Base-by-base conservation (phyloP, 257 asterid genomes). In the Gentiana macrophylla region DNA sequence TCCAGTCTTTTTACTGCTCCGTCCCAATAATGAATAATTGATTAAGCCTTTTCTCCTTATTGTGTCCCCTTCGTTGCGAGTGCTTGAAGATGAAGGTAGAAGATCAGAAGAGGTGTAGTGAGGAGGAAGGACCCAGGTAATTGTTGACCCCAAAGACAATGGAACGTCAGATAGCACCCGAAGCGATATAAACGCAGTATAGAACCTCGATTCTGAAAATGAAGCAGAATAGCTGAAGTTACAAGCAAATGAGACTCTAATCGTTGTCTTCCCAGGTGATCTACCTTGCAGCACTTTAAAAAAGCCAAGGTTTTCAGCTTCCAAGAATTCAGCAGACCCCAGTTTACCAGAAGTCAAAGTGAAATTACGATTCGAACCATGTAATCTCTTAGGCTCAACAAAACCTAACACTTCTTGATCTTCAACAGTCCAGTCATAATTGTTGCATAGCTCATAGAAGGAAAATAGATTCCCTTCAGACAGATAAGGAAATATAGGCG, bases 71-170 rank as follows among this genome's bases (percentile, higher is more conserved):
- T 76, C 70, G 60, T 65, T 52, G 67, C 65, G 60, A 10, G 75
- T 59, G 48, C 65, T 71, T 38, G 86, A 71, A 64, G 80, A 70
- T 48, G 64, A 63, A 60, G 94, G 97, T 66, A 90, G 73, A 32
- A 90, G 84, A 72, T 74, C 77, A 4, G 95, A 82, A 12, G 94
- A 75, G 46, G 80, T 80, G 63, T 86, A 90, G 70, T 79, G 65
- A 60, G 96, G 77, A 65, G 97, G 96, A 61, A 90, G 85, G 67
- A 84, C 71, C 97, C 97, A 90, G 41, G 96, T 86, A 53, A 77
- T 66, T 38, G 86, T 73, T 24, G 66, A 79, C 65, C 96, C 97
- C 55, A 82, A 82, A 69, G 94, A 79, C 62, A 90, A 89, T 33
- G 97, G 96, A 63, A 84, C 94, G 74, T 80, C 83, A 3, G 89